Base-by-base conservation (phyloP, 2,329 filamentous ascomycete genomes). In the Neophaeococcomyces mojaviensis region DNA sequence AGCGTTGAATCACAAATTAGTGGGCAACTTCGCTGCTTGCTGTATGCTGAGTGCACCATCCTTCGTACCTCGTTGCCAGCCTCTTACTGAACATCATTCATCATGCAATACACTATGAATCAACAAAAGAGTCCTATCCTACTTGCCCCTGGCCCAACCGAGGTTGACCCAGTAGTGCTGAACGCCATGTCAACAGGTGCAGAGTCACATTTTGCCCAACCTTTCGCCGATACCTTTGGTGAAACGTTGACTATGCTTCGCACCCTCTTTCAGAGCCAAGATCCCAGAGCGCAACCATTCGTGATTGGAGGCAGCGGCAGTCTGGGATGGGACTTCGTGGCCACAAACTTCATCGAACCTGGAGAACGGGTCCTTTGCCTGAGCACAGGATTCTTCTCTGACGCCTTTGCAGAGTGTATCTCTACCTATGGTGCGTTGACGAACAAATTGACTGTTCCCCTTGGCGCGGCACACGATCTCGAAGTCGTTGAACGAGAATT, bases 351-450 rank as follows among this genome's bases (percentile, higher is more conserved):
- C 52, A 77, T 86, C 51, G 90, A 97, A 71, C 77, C 81, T 43
- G 88, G 86, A 48, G 92, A 97, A 61, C 79, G 94, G 48, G 92
- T 86, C 24, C 77, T 98, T 30, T 89, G 97, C 48, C 79, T 98
- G n/a, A 88, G 94, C 71, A 92, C 88, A 31, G 92, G 90, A 55
- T 98, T 97, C 77, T 98, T 98, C 63, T 89, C 86, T 56, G 89
- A 97, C 65, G 88, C 82, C 49, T 95, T 97, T 62, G 86, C 87
- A 56, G 83, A 94, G 68, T 96, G 89, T 69, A 79, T 98, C 63
- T 78, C 84, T 63, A 86, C 87, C 28, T 98, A 98, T 63, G 89
- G 90, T 52, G 88, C 83, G 58, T 85, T 87, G 56, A 84, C 87
- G 18, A 95, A 88, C 49, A 86, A 94, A 69, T 71, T 98, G 57